Evolutionary conservation across 23 red algal species (phyloP).

Genomic region (Gracilariopsis chorda): DNA sequence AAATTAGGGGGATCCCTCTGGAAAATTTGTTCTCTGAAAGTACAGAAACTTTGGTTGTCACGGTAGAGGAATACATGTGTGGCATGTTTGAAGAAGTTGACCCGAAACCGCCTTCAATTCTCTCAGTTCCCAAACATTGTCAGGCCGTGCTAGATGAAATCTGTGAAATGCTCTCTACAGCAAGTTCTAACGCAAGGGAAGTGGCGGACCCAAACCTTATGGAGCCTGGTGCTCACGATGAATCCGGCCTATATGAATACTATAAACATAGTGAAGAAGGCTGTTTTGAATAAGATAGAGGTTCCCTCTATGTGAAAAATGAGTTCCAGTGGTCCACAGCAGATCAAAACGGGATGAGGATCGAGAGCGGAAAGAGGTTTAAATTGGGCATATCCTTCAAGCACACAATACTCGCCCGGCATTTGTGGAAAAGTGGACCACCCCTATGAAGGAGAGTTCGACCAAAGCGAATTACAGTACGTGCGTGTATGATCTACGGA

Average conservation of each 20-base stretch:
- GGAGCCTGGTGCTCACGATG: constrained; percentile 5
- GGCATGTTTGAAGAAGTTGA: neutral
- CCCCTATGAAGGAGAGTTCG: neutral
- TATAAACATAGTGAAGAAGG: neutral
- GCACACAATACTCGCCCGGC: neutral
- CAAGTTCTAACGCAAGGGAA: neutral
- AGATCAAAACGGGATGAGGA: neutral
- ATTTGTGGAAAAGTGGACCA: neutral
- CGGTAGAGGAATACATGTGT: neutral
- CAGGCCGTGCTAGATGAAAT: neutral
- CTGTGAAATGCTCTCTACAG: neutral
- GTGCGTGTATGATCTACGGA: constrained; percentile 5
- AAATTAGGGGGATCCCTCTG: neutral
- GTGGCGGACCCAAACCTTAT: neutral
- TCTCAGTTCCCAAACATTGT: neutral
- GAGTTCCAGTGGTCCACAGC: neutral
- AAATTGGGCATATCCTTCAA: neutral
- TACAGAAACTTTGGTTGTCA: neutral
- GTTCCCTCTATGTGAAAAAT: no score
- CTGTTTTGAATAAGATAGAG: neutral
- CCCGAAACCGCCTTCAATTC: no score
- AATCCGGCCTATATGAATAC: neutral
- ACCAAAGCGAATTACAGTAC: neutral
- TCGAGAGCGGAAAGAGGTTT: no score
- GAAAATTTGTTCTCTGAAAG: neutral